These are phyloP conservation scores for Staphylotrichum longicolle DNA, from an alignment of 495 filamentous ascomycete genomes.

Conservation along the genomic window DNA sequence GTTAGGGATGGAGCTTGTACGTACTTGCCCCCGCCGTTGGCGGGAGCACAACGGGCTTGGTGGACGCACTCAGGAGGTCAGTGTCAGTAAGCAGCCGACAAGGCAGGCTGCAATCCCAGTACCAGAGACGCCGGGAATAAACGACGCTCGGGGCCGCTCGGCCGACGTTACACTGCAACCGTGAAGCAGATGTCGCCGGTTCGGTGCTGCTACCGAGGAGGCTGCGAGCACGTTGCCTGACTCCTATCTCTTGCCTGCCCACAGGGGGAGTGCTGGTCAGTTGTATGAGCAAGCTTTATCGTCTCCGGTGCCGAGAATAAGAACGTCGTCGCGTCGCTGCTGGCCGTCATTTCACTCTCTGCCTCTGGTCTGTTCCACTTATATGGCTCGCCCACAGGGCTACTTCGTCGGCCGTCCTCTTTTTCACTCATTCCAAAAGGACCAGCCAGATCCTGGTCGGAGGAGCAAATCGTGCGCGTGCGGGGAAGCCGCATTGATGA, in stretches of 20 bases:
- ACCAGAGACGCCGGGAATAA: slow-evolving; percentile 1
- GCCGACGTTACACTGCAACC: background rate
- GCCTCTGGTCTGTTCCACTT: background rate
- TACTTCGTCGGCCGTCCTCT: background rate
- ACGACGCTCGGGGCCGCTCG: background rate
- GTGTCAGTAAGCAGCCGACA: background rate
- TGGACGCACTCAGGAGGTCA: background rate
- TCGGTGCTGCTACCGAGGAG: slow-evolving; percentile 1
- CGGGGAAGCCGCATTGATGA: background rate
- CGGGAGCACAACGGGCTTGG: background rate
- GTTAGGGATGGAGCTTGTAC: slow-evolving; percentile 2
- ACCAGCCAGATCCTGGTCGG: background rate
- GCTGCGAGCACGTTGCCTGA: background rate
- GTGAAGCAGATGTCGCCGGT: slow-evolving; percentile 4
- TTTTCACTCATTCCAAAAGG: background rate
- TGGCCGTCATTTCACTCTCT: background rate
- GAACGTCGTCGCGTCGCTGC: background rate
- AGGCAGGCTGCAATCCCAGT: slow-evolving; percentile 2
- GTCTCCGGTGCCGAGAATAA: slow-evolving; percentile 1
- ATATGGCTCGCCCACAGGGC: background rate
- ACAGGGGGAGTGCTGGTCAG: background rate
- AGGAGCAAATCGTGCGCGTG: background rate
- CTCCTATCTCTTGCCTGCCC: background rate
- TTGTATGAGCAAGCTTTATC: background rate
- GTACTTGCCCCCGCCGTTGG: background rate